These are phyloP conservation scores for Botrytis porri DNA, from an alignment of 2,329 filamentous ascomycete genomes.

Conservation along the genomic window DNA sequence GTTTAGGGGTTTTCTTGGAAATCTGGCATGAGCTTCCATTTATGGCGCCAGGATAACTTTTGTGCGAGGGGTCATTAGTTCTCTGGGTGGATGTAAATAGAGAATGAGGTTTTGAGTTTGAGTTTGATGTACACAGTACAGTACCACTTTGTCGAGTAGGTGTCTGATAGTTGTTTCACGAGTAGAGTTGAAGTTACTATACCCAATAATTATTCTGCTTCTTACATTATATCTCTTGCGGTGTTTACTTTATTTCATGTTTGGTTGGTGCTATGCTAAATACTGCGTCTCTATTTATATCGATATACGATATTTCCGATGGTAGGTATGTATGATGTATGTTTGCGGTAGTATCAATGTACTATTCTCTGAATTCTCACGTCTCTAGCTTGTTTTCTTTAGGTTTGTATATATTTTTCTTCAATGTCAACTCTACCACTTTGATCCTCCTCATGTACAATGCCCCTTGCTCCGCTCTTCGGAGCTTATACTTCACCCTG, in stretches of 20 bases:
- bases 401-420: background rate
- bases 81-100: too few species aligned
- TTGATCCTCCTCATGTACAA: background rate
- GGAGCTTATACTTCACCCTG: background rate
- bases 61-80: background rate
- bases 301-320: background rate
- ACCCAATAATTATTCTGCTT: conserved; percentile 19
- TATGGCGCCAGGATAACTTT: background rate
- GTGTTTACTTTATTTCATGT: background rate
- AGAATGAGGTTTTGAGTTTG: background rate
- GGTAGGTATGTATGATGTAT: rapidly evolving
- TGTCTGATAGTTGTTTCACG: background rate
- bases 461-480: background rate
- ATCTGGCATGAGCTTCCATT: background rate
- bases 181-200: conserved; percentile 16
- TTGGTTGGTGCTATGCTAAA: background rate
- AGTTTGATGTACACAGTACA: background rate
- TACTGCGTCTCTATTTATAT: background rate
- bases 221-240: background rate
- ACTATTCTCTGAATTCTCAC: background rate
- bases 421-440: background rate
- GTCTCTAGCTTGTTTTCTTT: background rate
- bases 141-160: background rate
- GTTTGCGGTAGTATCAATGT: rapidly evolving
- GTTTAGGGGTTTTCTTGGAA: conserved; percentile 7